phyloP scores from a whole-genome alignment of 352 stramenopile genomes.

The Phytophthora vignae region DNA sequence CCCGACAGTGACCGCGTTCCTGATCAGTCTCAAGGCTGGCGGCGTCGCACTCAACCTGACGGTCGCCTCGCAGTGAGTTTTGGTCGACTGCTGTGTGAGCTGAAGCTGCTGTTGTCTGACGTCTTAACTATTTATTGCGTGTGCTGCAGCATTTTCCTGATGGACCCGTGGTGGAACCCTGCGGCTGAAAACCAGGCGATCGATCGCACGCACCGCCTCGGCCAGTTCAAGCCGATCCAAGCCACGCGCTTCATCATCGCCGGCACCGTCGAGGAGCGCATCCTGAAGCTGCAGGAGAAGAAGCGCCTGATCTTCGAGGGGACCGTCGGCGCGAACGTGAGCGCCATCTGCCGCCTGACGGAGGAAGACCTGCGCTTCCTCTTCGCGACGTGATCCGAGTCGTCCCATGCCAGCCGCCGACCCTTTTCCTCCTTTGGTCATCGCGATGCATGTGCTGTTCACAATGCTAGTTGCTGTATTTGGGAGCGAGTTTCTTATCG shows the following conservation, averaged over 20 bases:
- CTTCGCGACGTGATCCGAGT: constrained; percentile 67
- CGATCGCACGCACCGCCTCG: constrained; percentile 97
- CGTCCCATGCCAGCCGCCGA: not conserved
- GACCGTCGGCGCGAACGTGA: constrained; percentile 95
- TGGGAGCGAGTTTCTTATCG: constrained; percentile 35
- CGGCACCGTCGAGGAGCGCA: constrained; percentile 98
- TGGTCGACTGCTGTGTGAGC: constrained; percentile 3
- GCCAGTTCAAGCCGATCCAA: constrained; percentile 97
- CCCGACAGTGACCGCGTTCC: constrained; percentile 93
- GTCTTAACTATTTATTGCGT: not conserved
- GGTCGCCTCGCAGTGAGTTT: constrained; percentile 93
- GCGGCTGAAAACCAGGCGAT: constrained; percentile 96
- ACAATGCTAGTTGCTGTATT: constrained; percentile 45
- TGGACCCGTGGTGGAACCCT: constrained; percentile 99
- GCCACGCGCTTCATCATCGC: constrained; percentile 98
- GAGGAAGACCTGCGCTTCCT: constrained; percentile 95
- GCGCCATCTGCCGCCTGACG: constrained; percentile 90
- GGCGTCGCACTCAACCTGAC: constrained; percentile 99
- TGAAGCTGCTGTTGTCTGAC: constrained; percentile 15
- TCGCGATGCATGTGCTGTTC: constrained; percentile 29
- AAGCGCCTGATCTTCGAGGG: constrained; percentile 99
- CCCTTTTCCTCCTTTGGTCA: not conserved
- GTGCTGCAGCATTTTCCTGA: constrained; percentile 92
- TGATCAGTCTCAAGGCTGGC: constrained; percentile 99
- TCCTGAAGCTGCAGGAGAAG: constrained; percentile 96